Base-by-base conservation (phyloP, 192 early-diverging fungal genomes). In the Backusella parvicylindrica region DNA sequence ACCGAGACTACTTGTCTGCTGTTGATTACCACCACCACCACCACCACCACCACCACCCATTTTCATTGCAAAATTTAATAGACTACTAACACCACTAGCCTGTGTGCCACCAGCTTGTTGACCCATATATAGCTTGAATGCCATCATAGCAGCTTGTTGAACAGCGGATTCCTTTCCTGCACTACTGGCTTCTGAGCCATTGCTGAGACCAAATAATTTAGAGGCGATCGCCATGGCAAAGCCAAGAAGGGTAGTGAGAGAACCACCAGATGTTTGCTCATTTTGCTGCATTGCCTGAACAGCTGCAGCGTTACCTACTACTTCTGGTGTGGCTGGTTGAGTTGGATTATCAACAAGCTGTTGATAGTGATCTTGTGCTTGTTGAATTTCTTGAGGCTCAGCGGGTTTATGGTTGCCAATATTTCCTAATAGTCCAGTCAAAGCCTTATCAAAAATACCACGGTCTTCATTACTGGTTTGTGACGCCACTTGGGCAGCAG, bases 221-320 rank as follows among this genome's bases (percentile, higher is more conserved):
- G 49, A 50, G 28, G 79, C 79, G 53, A 76, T 70, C 1, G 73
- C 71, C 79, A 80, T 80, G 64, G 79, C 79, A 37, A 80, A 72
- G 30, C 75, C 74, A 41, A 80, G 73, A 11, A 80, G 47, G 9
- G 47, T 75, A 18, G 32, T 68, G 28, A 67, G 50, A 30, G 37
- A 38, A 13, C 74, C 75, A 40, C 38, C 70, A 7, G 72, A 70
- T 21, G 40, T 30, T 41, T 68, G 30, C 18, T 66, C 31, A 32
- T 71, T 70, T 23, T 47, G 53, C 15, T 76, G 53, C 64, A 80
- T 69, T 12, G 79, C 79, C 43, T 80, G 79, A n/a, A 80, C 47
- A 21, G 79, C 79, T 12, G 79, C 79, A 21, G 79, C 79, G 31
- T 69, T 65, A 56, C 79, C 79, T 4, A 80, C 56, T 13, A 68